Percentiles rank a stretch among this genome's conserved stretches.
phyloP scores from a whole-genome alignment of 208 protist genomes.

The Ichthyophonus hoferi region DNA sequence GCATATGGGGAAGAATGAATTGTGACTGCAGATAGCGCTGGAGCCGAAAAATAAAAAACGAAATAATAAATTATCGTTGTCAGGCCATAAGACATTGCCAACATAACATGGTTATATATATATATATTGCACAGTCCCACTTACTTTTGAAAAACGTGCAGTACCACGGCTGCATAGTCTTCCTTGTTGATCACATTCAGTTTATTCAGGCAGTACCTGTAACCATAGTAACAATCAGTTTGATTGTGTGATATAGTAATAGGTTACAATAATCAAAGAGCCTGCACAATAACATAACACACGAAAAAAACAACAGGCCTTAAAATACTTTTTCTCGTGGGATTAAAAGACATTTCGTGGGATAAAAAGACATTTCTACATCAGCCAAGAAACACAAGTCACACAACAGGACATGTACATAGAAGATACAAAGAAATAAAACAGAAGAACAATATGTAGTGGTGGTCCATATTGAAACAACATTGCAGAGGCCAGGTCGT shows the following conservation, averaged over 20 bases:
- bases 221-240: neutral
- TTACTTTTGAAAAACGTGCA: conserved; percentile 63
- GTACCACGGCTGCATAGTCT: neutral
- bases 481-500: no score
- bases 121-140: no score
- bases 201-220: conserved; percentile 19
- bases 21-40: no score
- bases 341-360: no score
- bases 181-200: conserved; percentile 47
- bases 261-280: neutral
- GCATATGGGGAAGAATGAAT: no score
- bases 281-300: conserved; percentile 56
- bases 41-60: no score
- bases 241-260: neutral
- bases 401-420: no score
- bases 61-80: neutral
- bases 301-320: no score
- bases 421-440: neutral
- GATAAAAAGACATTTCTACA: no score
- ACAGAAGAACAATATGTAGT: neutral
- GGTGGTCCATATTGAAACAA: neutral
- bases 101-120: neutral
- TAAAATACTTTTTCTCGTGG: no score
- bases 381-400: neutral
- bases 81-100: neutral